phyloP scores from a whole-genome alignment of 768 basidiomycete genomes.

The Rhizopogon roseolus region DNA sequence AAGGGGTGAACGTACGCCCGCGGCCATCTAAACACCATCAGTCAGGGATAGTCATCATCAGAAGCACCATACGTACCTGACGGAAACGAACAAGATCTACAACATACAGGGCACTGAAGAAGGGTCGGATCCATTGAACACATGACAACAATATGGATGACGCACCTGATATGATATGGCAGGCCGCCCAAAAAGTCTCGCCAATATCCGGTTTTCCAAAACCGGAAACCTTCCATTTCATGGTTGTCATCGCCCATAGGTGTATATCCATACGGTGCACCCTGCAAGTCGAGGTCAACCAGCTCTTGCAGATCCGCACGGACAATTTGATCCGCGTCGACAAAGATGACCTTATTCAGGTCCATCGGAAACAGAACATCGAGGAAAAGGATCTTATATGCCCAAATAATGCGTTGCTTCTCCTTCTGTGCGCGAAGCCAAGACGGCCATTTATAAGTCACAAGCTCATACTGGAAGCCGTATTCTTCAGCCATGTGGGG shows the following conservation, averaged over 20 bases:
- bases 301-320: slow-evolving; percentile 93
- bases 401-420: slow-evolving; percentile 99
- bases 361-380: slow-evolving; percentile 99
- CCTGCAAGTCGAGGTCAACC: slow-evolving; percentile 88
- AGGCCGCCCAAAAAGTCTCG: slow-evolving; percentile 75
- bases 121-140: slow-evolving; percentile 7
- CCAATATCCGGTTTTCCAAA: slow-evolving; percentile 99
- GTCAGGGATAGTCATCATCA: neutral
- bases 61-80: slow-evolving; percentile 45
- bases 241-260: slow-evolving; percentile 95
- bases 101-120: slow-evolving; percentile 83
- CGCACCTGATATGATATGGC: slow-evolving; percentile 94
- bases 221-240: slow-evolving; percentile 97
- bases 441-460: slow-evolving; percentile 99
- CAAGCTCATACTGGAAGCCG: slow-evolving; percentile 92
- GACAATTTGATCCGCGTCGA: slow-evolving; percentile 97
- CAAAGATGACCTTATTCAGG: slow-evolving; percentile 98
- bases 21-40: slow-evolving; percentile 38
- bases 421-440: slow-evolving; percentile 97
- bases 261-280: slow-evolving; percentile 92
- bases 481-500: slow-evolving; percentile 90
- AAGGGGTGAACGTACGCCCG: slow-evolving; percentile 39
- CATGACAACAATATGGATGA: neutral
- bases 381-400: slow-evolving; percentile 98
- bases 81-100: slow-evolving; percentile 95